Conservation (phyloP, 2,329 filamentous ascomycete genomes). For the Diaporthe destruens region DNA sequence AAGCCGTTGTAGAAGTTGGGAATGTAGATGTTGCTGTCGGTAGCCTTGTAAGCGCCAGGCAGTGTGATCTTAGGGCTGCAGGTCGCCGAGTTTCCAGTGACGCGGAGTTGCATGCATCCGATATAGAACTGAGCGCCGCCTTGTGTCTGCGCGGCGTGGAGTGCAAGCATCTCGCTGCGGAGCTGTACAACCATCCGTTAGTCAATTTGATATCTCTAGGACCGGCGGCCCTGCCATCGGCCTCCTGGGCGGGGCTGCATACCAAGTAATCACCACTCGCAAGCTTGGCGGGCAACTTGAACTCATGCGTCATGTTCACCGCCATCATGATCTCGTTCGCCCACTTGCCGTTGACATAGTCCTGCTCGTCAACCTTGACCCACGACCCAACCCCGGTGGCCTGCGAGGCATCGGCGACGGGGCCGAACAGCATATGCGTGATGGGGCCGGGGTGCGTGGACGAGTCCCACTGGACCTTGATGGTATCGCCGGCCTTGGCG, state of each 20-base stretch:
- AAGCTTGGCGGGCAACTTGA: constrained; percentile 48
- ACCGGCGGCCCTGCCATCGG: no score
- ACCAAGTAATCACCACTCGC: constrained; percentile 56
- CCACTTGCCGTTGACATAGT: constrained; percentile 13
- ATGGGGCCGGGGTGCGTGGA: constrained; percentile 18
- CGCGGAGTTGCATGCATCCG: constrained; percentile 53
- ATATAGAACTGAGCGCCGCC: constrained; percentile 56
- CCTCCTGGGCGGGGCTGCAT: constrained; percentile 6
- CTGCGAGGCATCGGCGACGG: constrained; percentile 10
- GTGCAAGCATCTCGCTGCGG: constrained; percentile 55
- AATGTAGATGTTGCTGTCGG: constrained; percentile 59
- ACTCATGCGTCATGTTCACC: constrained; percentile 41
- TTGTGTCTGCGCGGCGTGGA: constrained; percentile 51
- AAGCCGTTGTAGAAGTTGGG: constrained; percentile 62
- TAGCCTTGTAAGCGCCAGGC: constrained; percentile 65
- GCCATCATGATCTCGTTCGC: constrained; percentile 27
- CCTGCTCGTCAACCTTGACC: constrained; percentile 21
- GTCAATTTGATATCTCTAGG: no score
- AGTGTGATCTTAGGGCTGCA: constrained; percentile 57
- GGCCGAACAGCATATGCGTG: constrained; percentile 25
- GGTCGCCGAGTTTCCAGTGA: constrained; percentile 48
- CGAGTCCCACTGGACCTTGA: constrained; percentile 29
- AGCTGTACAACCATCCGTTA: constrained; percentile 43
- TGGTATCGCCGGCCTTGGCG: constrained; percentile 9
- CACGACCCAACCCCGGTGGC: constrained; percentile 4